phyloP scores from a whole-genome alignment of 768 basidiomycete species.

The Phanerodontia chrysosporium region DNA sequence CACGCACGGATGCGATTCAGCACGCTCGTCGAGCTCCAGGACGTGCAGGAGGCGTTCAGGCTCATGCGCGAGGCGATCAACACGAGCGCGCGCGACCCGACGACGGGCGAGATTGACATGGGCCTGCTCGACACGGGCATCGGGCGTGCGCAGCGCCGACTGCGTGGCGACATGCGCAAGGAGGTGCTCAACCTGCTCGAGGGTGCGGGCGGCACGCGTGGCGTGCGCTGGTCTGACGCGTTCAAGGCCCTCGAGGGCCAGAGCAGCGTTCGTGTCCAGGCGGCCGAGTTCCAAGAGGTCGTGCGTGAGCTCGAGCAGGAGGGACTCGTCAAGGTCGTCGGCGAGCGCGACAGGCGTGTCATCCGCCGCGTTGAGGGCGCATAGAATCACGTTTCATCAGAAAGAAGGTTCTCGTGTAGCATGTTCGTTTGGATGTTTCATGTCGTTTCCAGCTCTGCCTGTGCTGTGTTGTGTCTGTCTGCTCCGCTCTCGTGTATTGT shows the following conservation, averaged over 20 bases:
- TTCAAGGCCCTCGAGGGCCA: constrained; percentile 76
- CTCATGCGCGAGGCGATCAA: constrained; percentile 96
- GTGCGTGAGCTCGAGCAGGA: constrained; percentile 78
- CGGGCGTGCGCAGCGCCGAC: constrained; percentile 76
- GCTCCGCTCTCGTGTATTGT: background rate
- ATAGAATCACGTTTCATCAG: too few relatives aligned
- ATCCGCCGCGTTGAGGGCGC: constrained; percentile 62
- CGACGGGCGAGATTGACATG: constrained; percentile 97
- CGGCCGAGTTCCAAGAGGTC: constrained; percentile 78
- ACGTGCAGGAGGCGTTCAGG: constrained; percentile 89
- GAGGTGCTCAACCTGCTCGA: constrained; percentile 72
- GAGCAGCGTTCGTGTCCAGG: constrained; percentile 77
- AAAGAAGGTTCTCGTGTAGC: constrained; percentile 1
- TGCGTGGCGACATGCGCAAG: constrained; percentile 86
- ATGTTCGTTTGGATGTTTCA: background rate
- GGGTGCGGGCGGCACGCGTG: constrained; percentile 41
- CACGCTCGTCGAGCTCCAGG: constrained; percentile 76
- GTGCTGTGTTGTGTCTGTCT: too few relatives aligned
- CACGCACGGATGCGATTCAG: constrained; percentile 96
- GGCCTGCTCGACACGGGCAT: constrained; percentile 93
- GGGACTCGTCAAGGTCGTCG: constrained; percentile 79
- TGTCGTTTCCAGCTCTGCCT: background rate
- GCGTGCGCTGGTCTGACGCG: constrained; percentile 82
- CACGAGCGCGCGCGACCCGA: constrained; percentile 91
- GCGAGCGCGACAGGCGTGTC: constrained; percentile 80